Conservation (phyloP, 495 filamentous ascomycete genomes). For the Podospora bellae-mahoneyi region DNA sequence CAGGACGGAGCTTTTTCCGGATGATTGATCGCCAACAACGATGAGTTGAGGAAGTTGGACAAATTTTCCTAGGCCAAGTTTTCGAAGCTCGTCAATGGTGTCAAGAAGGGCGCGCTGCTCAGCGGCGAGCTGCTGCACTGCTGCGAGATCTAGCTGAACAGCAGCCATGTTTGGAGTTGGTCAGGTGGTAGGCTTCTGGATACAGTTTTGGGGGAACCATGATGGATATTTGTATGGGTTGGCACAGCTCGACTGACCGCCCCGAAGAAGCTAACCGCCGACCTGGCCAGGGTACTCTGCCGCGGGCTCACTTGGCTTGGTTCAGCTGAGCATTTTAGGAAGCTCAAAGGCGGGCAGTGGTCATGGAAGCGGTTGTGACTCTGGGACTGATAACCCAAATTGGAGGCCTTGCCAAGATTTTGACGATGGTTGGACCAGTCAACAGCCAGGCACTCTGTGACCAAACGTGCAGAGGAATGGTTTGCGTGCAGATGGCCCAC, state of each 20-base stretch:
- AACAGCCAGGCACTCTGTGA: neutral
- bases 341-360: too few relatives aligned
- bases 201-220: too few relatives aligned
- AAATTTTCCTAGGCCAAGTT: conserved; percentile 10
- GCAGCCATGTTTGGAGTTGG: neutral
- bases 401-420: too few relatives aligned
- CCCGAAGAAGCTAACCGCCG: too few relatives aligned
- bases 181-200: too few relatives aligned
- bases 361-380: too few relatives aligned
- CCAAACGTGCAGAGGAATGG: neutral
- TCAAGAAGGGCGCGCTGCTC: conserved; percentile 16
- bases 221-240: too few relatives aligned
- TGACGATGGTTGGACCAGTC: neutral
- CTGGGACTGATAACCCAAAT: too few relatives aligned
- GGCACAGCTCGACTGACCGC: too few relatives aligned
- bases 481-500: neutral
- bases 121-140: neutral
- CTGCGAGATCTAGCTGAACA: neutral
- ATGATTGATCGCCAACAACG: conserved; percentile 41
- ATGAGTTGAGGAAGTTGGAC: conserved; percentile 18
- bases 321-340: too few relatives aligned
- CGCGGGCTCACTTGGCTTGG: too few relatives aligned
- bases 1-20: conserved; percentile 65
- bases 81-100: conserved; percentile 13
- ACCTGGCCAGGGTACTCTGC: too few relatives aligned